A percentile compares a stretch with the other conserved stretches of the same genome.
phyloP scores from a whole-genome alignment of 78 protist species.

The Paratrimastix pyriformis region DNA sequence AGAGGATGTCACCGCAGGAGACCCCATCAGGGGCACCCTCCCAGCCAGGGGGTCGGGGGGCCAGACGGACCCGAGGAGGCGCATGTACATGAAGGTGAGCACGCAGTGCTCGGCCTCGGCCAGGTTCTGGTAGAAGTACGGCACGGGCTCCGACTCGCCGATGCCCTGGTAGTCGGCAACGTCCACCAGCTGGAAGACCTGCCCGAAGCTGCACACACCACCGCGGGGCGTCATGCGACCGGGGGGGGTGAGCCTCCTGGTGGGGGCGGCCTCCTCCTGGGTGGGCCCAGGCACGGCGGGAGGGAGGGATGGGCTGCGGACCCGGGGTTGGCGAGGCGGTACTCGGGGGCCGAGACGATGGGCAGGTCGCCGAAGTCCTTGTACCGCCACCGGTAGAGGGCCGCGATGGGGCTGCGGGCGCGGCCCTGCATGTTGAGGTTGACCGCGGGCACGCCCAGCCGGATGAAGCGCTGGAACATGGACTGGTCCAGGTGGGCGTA shows the following conservation, averaged over 20 bases:
- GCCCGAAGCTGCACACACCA: constrained; percentile 41
- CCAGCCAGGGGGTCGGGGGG: too few relatives aligned
- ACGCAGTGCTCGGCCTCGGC: constrained; percentile 89
- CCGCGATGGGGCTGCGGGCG: constrained; percentile 55
- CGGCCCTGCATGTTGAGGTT: constrained; percentile 75
- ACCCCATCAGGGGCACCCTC: constrained; percentile 34
- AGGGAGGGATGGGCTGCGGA: too few relatives aligned
- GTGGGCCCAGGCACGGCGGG: too few relatives aligned
- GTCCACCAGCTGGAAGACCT: constrained; percentile 68
- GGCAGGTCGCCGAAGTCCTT: constrained; percentile 60
- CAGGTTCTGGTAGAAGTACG: constrained; percentile 76
- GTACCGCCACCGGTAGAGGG: constrained; percentile 80
- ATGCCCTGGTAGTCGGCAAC: constrained; percentile 60
- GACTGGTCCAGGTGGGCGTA: constrained; percentile 64
- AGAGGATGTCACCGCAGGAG: too few relatives aligned
- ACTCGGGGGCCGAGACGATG: constrained; percentile 21
- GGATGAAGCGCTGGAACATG: constrained; percentile 42
- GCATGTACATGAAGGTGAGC: constrained; percentile 77
- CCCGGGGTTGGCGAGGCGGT: constrained; percentile 30
- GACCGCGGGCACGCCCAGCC: constrained; percentile 65
- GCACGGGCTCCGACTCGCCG: constrained; percentile 65
- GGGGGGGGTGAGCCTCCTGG: too few relatives aligned
- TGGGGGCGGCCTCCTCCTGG: too few relatives aligned
- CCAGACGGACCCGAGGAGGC: too few relatives aligned
- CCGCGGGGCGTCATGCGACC: too few relatives aligned